Base-by-base conservation (phyloP, 495 filamentous ascomycete genomes). In the Penicillium ochrochloron region DNA sequence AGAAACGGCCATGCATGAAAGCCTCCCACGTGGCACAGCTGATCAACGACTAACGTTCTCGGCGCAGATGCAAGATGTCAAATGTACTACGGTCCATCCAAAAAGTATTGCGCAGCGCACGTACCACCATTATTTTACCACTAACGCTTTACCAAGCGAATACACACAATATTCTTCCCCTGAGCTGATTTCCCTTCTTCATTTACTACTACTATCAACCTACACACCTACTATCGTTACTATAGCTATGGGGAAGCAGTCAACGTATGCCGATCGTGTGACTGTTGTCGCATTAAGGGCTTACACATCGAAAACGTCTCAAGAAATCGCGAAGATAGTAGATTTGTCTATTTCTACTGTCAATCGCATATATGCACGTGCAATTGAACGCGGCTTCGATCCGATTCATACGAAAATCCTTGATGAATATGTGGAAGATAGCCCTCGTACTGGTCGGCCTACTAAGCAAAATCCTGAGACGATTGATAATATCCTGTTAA, bases 1-100 rank as follows among this genome's bases (percentile, higher is more conserved):
- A 58, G 44, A 33, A 27, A 42, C 37, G 21, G 55, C 55, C 12
- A 14, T 41, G 55, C 55, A 58, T 58, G 19, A 4, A 14, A 4
- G n/a, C 8, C 55, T 27, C 37, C 55, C 55, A 58, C 55, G 55
- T 58, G 55, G 55, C 55, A 56, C 5, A 2, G 15, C 55, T 35
- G 35, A 23, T 7, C 55, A 4, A 27, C 55, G 25, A 27, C 25
- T 27, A 31, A n/a, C 11, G 37, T 58, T 29, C 29, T 35, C 15
- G 29, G 31, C 53, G 33, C 31, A 10, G 34, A 33, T 7, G 31
- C 31, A 6, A 4, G 31, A 4, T 33, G 5, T 33, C 31, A 5
- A 33, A 33, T 33, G 31, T 33, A n/a, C n/a, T n/a, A n/a, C n/a
- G 35, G 35, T 39, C 35, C 35, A 39, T 39, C 35, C 35, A 39